A percentile compares a stretch with the other conserved stretches of the same genome.
Conservation (phyloP, 495 filamentous ascomycete genomes). For the Penicilliopsis zonata region DNA sequence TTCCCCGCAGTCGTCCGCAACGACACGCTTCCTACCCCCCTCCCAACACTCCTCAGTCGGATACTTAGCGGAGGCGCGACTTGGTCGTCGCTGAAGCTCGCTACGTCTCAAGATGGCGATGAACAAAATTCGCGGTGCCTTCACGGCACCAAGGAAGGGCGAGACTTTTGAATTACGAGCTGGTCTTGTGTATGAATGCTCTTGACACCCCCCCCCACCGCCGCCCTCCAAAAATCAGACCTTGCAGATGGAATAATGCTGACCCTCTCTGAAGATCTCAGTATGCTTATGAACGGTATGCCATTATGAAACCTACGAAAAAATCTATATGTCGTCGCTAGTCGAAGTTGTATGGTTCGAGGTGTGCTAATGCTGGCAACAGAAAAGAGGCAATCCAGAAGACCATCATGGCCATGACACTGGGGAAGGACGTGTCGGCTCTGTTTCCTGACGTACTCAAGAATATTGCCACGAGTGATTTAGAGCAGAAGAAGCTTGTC, state of each 20-base stretch:
- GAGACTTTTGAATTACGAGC: slow-evolving; percentile 97
- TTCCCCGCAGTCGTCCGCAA: slow-evolving; percentile 28
- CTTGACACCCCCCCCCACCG: too few species aligned
- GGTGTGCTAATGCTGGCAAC: background rate
- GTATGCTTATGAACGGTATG: slow-evolving; percentile 90
- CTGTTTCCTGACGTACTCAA: slow-evolving; percentile 97
- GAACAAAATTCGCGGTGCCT: slow-evolving; percentile 89
- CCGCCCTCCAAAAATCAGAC: slow-evolving; percentile 6
- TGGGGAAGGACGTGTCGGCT: slow-evolving; percentile 96
- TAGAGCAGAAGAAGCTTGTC: slow-evolving; percentile 99
- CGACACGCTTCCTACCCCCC: slow-evolving; percentile 11
- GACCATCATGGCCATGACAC: slow-evolving; percentile 99
- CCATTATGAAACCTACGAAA: too few species aligned
- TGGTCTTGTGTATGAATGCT: slow-evolving; percentile 60
- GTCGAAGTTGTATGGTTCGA: too few species aligned
- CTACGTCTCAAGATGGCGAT: slow-evolving; percentile 60
- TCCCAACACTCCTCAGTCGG: slow-evolving; percentile 8
- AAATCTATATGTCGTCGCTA: too few species aligned
- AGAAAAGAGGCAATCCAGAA: slow-evolving; percentile 98
- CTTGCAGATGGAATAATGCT: slow-evolving; percentile 9
- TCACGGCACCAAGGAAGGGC: slow-evolving; percentile 85
- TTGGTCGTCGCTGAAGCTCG: slow-evolving; percentile 33
- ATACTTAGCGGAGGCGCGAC: slow-evolving; percentile 33
- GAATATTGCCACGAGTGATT: slow-evolving; percentile 89
- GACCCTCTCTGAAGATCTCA: slow-evolving; percentile 50